Evolutionary conservation across 2,329 filamentous ascomycete species (phyloP).

Genomic region (Thelonectria discophora): DNA sequence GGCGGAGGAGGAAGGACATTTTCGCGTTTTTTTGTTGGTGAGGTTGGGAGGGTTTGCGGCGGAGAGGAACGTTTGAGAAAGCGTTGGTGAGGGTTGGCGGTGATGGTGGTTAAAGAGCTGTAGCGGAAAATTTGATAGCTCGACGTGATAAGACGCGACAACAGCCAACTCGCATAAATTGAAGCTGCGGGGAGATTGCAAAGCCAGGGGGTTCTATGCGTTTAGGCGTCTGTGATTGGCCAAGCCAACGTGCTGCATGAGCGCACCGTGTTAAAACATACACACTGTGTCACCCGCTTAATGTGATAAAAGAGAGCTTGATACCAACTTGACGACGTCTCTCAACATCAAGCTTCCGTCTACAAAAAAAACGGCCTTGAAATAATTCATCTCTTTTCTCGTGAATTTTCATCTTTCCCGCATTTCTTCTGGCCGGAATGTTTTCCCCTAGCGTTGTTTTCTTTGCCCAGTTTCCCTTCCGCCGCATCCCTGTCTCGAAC

Average conservation of each 20-base stretch:
- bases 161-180: background rate
- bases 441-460: background rate
- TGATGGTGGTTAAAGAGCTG: background rate
- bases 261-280: constrained; percentile 17
- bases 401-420: background rate
- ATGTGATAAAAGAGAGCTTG: constrained; percentile 5
- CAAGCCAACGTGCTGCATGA: background rate
- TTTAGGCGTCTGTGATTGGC: constrained; percentile 13
- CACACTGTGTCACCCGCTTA: constrained; percentile 2
- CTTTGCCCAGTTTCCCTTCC: background rate
- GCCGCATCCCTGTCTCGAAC: constrained; percentile 3
- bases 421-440: background rate
- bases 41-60: background rate
- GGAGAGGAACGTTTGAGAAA: background rate
- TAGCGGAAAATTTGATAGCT: background rate
- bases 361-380: background rate
- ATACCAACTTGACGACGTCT: background rate
- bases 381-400: background rate
- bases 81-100: background rate
- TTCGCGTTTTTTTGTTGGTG: constrained; percentile 8
- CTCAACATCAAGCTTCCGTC: background rate
- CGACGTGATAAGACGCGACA: too few species aligned
- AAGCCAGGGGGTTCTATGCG: background rate
- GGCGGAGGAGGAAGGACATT: constrained; percentile 62
- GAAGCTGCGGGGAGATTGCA: background rate